phyloP scores from a whole-genome alignment of 805 yeast genomes.

The Suhomyces canberraensis region DNA sequence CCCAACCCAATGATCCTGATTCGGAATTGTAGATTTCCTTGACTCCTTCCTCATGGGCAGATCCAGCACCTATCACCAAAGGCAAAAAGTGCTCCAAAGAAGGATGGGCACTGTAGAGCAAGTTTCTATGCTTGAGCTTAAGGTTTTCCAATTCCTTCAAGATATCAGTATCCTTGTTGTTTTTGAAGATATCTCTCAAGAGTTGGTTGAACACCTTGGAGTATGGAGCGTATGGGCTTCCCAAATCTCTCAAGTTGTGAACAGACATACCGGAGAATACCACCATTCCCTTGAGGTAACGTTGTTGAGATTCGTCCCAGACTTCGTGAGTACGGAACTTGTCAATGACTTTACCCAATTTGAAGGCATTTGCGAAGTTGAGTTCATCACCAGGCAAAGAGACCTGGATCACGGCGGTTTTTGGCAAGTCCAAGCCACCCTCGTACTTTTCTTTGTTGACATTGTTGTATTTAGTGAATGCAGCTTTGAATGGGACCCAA shows the following conservation, averaged over 20 bases:
- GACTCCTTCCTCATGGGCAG: conserved; percentile 29
- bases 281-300: conserved; percentile 38
- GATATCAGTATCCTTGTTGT: conserved; percentile 19
- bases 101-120: conserved; percentile 62
- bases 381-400: conserved; percentile 41
- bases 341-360: conserved; percentile 55
- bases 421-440: conserved; percentile 36
- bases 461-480: conserved; percentile 44
- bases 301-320: conserved; percentile 25
- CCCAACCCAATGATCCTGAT: conserved; percentile 61
- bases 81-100: conserved; percentile 75
- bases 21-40: conserved; percentile 46
- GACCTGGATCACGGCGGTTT: conserved; percentile 49
- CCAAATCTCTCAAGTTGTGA: conserved; percentile 63
- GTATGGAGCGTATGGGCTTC: conserved; percentile 48
- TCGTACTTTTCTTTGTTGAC: conserved; percentile 3
- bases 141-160: conserved; percentile 33
- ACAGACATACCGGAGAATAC: conserved; percentile 78
- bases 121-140: conserved; percentile 17
- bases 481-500: conserved; percentile 78
- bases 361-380: conserved; percentile 42
- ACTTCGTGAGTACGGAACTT: conserved; percentile 45
- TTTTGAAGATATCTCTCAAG: conserved; percentile 38
- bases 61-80: conserved; percentile 54
- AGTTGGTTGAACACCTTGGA: conserved; percentile 42